Evolutionary conservation across 106 monocot species (phyloP), one percentile per base, ranked within the genome.

Genomic region (Iris macrosiphon): DNA sequence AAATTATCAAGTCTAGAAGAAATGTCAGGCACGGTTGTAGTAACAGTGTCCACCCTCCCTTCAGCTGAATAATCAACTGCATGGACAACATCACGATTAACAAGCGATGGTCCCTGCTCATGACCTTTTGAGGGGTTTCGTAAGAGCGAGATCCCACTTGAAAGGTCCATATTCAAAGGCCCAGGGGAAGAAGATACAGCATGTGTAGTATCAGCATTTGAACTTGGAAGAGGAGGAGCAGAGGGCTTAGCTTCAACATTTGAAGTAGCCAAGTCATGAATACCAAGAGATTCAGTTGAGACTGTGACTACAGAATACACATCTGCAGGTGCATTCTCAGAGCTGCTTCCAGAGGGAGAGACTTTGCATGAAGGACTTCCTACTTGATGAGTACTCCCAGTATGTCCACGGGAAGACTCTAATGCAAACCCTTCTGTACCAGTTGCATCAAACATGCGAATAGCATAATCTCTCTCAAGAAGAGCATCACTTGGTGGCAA

Each of bases 401-500:
- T 45, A 44, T 40, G 48, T 60, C 32, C 72, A 43, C 52, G 26
- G 45, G 57, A 42, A 23, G 57, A 44, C 39, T 73, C 73, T 13
- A 60, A 24, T 43, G 60, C 15, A 3, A 75, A 29, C 22, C 47
- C 69, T 55, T 79, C 85, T 31, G 59, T 52, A 33, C 31, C 52
- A 67, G 37, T 49, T 24, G 55, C 29, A 43, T 77, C 67, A 57
- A 52, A 55, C 49, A 21, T 42, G 42, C 27, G 47, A 51, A 69
- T 49, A 8, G 63, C n/a, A 14, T 85, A 78, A 0, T 45, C 78
- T 4, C 33, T 42, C 6, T 38, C 70, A 38, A 40, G 54, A 70
- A 26, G 67, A 49, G 75, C 72, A 48, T 55, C 40, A 38, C 65
- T 27, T 33, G 85, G 74, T 28, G 87, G 96, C 57, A 98, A 68